Evolutionary conservation across 805 yeast species (phyloP), one percentile per base, ranked within the genome.

Genomic region (Kuraishia hungarica): DNA sequence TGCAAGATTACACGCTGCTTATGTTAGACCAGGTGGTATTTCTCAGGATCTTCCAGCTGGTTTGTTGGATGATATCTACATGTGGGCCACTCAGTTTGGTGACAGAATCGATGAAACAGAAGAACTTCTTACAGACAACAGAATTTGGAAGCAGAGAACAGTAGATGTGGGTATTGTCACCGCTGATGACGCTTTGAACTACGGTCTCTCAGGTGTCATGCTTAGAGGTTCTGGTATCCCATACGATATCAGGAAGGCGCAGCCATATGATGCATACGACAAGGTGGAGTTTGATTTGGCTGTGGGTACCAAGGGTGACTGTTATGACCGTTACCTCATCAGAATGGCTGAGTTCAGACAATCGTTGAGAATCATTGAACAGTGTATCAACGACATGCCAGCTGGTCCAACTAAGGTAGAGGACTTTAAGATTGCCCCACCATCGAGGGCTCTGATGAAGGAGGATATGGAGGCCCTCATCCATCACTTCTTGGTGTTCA

Each of bases 61-160:
- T 53, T 70, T 89, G 66, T 79, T 89, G 64, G 96, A 89, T 71
- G 96, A 89, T 69, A 89, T 89, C 61, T 89, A 87, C 72, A 89
- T 89, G 93, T 89, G 96, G 96, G 96, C 96, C 55, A 89, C 96
- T 23, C 96, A 89, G 76, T 89, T 89, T 63, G 96, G 96, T 68
- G 96, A 89, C 75, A 83, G 96, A 75, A 73, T 89, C 61, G 96
- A 89, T 70, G 96, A 89, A 72, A 84, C 87, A 59, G 96, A 89
- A 75, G 96, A 89, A 73, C 79, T 89, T 74, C 79, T 86, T 60
- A 88, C 96, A 52, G 96, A 88, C 67, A 89, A 89, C 74, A 86
- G 96, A 74, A 89, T 89, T 71, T 89, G 96, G 96, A 86, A 85
- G 73, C 87, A 86, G 68, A 84, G 96, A 77, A 87, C 96, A 24